phyloP scores from a whole-genome alignment of 2,329 filamentous ascomycete species.

The Fusarium sp. region DNA sequence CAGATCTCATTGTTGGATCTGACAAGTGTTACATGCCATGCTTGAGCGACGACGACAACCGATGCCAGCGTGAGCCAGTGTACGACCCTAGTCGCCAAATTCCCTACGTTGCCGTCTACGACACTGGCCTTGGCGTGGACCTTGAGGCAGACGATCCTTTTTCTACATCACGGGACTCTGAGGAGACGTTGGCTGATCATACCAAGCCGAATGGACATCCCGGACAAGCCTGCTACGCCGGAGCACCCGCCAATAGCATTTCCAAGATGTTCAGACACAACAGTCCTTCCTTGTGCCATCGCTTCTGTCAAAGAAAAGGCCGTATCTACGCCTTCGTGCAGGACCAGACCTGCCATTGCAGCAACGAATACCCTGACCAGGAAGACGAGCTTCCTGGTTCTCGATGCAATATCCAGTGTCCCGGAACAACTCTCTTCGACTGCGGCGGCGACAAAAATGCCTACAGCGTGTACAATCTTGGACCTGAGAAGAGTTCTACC shows the following conservation, averaged over 20 bases:
- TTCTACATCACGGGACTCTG: neutral
- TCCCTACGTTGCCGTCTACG: neutral
- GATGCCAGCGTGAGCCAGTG: neutral
- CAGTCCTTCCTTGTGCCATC: neutral
- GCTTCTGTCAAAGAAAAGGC: neutral
- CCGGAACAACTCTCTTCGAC: neutral
- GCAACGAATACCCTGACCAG: neutral
- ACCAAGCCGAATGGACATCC: neutral
- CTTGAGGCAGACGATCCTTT: rapidly evolving
- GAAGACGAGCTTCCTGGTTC: neutral
- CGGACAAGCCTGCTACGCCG: neutral
- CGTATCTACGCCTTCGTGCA: neutral
- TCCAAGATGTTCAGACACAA: neutral
- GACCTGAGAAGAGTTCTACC: neutral
- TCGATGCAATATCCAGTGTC: neutral
- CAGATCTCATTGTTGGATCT: neutral
- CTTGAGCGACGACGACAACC: neutral
- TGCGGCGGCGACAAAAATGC: neutral
- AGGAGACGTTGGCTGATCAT: rapidly evolving
- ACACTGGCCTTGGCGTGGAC: neutral
- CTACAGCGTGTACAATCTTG: neutral
- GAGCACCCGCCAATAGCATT: rapidly evolving
- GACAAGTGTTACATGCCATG: neutral
- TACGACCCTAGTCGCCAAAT: neutral
- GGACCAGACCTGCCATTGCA: neutral